Evolutionary conservation across 768 basidiomycete genomes (phyloP), one percentile per base, ranked within the genome.

Genomic region (Obba rivulosa): DNA sequence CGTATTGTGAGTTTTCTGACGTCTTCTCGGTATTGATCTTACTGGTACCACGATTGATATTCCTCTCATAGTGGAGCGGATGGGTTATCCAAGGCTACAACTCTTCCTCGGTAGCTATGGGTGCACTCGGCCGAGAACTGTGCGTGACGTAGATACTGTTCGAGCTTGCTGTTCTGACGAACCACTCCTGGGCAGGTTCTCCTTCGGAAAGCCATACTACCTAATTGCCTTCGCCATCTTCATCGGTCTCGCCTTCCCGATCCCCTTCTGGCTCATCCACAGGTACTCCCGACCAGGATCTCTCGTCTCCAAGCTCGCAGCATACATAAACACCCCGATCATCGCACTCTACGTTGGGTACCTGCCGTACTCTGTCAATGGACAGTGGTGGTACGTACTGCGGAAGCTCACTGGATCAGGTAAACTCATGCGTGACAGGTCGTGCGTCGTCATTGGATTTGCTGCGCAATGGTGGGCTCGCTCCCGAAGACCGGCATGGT

Each of bases 51-150:
- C 18, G 28, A 47, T 16, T 22, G 21, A 37, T 11, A 36, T 45
- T 17, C 11, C 23, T 20, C 14, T 18, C 44, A 10, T 44, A 73
- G 67, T 75, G 75, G 76, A 75, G 69, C 46, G 76, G 76, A 18
- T 79, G 77, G 77, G 69, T 74, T 48, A 66, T 77, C 40, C 77
- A 79, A 53, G 61, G 68, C 38, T 71, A 74, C 58, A 80, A 79
- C 61, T 76, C 76, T 18, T 72, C 74, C 4, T 74, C 78, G 3
- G 69, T 80, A 16, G 77, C 78, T 0, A 76, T 77, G 73, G 78
- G 78, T 23, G 77, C 77, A 2, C 63, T 78, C 3, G 74, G 77
- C 38, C 69, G 69, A 43, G 74, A 80, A 44, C 72, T 83, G 54
- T 56, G 31, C 40, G 54, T 43, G 20, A 11, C 45, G 18, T n/a